A percentile compares a stretch with the other conserved stretches of the same genome.
phyloP scores from a whole-genome alignment of 768 basidiomycete genomes.

The Boletus sensibilis region DNA sequence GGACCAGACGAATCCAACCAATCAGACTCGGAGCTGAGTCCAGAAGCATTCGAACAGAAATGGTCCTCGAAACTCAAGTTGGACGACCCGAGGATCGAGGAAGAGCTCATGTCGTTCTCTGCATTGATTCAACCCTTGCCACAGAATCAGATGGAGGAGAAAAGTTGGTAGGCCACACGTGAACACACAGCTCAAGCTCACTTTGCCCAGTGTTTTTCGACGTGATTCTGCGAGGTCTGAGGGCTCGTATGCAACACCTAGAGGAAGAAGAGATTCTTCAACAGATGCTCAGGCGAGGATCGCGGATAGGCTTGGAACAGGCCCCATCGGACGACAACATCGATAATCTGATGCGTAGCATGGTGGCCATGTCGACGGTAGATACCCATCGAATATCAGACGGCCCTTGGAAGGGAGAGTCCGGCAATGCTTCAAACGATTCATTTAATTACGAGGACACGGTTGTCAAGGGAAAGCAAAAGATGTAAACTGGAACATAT shows the following conservation, averaged over 20 bases:
- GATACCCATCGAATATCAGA: conserved; percentile 19
- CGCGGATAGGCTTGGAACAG: conserved; percentile 36
- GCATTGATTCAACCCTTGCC: conserved; percentile 34
- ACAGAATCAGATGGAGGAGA: conserved; percentile 37
- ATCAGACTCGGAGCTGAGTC: conserved; percentile 39
- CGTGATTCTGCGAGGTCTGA: conserved; percentile 40
- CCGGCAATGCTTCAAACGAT: conserved; percentile 7
- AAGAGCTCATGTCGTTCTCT: conserved; percentile 34
- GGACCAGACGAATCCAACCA: conserved; percentile 44
- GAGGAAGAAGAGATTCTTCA: conserved; percentile 47
- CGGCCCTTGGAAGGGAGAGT: conserved; percentile 31
- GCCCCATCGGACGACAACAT: conserved; percentile 38
- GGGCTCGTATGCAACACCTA: conserved; percentile 37
- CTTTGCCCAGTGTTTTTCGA: conserved; percentile 34
- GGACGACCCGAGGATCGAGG: conserved; percentile 37
- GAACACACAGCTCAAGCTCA: conserved; percentile 3
- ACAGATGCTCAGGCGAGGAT: conserved; percentile 36
- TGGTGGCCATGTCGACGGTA: conserved; percentile 34
- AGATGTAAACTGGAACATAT: conserved; percentile 10
- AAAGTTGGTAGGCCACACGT: conserved; percentile 31
- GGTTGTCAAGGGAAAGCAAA: conserved; percentile 27
- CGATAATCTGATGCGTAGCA: conserved; percentile 41
- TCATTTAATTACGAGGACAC: conserved; percentile 28
- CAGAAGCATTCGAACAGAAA: conserved; percentile 38
- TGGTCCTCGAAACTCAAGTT: conserved; percentile 36